A percentile compares a stretch with the other conserved stretches of the same genome.
Conservation (phyloP, 1,284 basidiomycete species). For the Tetrapyrgos nigripes region DNA sequence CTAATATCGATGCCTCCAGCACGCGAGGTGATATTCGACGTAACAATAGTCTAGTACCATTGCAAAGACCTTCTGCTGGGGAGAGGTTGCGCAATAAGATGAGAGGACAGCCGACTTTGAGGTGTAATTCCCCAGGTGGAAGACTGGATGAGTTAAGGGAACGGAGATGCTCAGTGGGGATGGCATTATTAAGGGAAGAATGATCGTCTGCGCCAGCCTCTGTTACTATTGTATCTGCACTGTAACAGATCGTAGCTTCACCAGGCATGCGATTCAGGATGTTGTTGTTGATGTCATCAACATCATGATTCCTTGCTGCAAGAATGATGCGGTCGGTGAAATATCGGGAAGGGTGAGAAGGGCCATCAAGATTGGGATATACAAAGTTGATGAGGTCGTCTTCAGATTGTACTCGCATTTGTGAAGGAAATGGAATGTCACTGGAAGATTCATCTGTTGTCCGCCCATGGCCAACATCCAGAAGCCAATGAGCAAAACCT, state of each 20-base stretch:
- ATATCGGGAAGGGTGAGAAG: conserved; percentile 34
- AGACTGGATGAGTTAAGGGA: conserved; percentile 26
- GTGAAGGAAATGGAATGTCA: conserved; percentile 31
- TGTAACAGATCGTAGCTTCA: conserved; percentile 24
- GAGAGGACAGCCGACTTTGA: conserved; percentile 36
- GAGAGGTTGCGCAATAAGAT: conserved; percentile 44
- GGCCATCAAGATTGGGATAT: conserved; percentile 17
- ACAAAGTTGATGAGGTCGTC: conserved; percentile 13
- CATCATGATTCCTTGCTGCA: conserved; percentile 41
- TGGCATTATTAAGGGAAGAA: background rate
- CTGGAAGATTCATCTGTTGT: conserved; percentile 8
- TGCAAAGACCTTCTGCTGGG: conserved; percentile 40
- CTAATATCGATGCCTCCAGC: conserved; percentile 32
- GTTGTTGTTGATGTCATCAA: conserved; percentile 36
- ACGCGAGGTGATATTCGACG: conserved; percentile 23
- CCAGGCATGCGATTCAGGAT: conserved; percentile 38
- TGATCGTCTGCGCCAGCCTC: conserved; percentile 8
- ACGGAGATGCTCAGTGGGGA: conserved; percentile 23
- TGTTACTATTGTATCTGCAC: conserved; percentile 27
- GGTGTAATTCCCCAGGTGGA: conserved; percentile 26
- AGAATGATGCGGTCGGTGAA: conserved; percentile 45
- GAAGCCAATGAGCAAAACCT: conserved; percentile 47
- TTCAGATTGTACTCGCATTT: conserved; percentile 27
- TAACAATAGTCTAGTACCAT: conserved; percentile 38
- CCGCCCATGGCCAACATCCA: conserved; percentile 46